A percentile compares a stretch with the other conserved stretches of the same genome.
Evolutionary conservation across 2,329 filamentous ascomycete species (phyloP).

Genomic region (Fusarium metavorans): DNA sequence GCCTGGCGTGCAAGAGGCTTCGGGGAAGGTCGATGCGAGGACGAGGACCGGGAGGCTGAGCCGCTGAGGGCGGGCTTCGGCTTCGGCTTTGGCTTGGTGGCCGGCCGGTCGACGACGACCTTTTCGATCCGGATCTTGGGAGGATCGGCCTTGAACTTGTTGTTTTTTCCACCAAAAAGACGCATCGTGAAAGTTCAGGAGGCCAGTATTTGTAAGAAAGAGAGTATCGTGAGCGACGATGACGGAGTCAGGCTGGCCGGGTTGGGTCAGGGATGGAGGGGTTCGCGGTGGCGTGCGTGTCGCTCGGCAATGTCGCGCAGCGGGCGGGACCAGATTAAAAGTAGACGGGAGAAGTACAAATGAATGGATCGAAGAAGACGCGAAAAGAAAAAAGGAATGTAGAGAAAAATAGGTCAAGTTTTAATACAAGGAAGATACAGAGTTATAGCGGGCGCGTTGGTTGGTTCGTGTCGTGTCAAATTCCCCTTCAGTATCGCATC

Average conservation of each 20-base stretch:
- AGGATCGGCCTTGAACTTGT: conserved; percentile 64
- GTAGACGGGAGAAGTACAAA: conserved; percentile 19
- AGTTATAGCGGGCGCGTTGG: conserved; percentile 5
- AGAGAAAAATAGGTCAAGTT: conserved; percentile 9
- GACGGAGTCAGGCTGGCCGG: conserved; percentile 21
- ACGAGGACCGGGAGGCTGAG: conserved; percentile 50
- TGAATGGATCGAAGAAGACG: conserved; percentile 27
- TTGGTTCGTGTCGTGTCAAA: conserved; percentile 17
- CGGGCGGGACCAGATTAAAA: conserved; percentile 37
- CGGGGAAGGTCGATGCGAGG: conserved; percentile 55
- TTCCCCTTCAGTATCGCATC: conserved; percentile 39
- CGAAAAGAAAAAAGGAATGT: conserved; percentile 10
- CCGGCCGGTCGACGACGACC: conserved; percentile 57
- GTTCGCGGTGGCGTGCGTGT: conserved; percentile 47
- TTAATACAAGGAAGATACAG: conserved; percentile 14
- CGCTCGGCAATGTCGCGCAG: conserved; percentile 46
- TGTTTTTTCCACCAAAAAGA: conserved; percentile 57
- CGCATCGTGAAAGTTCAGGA: conserved; percentile 46
- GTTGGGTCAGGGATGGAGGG: conserved; percentile 44
- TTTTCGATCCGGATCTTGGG: conserved; percentile 66
- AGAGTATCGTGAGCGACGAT: conserved; percentile 6
- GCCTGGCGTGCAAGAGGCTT: conserved; percentile 54
- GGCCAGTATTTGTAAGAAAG: conserved; percentile 15
- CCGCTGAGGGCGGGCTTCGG: conserved; percentile 47
- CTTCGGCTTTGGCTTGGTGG: conserved; percentile 53